Evolutionary conservation across 176 grass and related monocot genomes (phyloP).

Genomic region (Aegilops sharonensis): DNA sequence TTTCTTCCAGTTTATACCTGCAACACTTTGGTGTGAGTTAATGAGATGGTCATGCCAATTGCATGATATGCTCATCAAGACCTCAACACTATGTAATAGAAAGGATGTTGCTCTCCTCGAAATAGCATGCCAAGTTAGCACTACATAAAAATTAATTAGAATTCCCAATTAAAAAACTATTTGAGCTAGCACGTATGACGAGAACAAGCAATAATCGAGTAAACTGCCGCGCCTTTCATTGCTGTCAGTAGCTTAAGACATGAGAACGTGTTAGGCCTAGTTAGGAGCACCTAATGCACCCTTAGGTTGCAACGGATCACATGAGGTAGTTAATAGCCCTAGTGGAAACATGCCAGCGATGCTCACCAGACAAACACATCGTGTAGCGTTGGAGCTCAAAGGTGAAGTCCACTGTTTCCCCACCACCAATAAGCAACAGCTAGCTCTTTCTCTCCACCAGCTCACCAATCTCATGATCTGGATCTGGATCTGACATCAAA

Average conservation of each 20-base stretch:
- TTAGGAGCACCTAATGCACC: background rate
- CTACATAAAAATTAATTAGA: background rate
- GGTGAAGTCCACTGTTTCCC: background rate
- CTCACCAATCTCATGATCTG: background rate
- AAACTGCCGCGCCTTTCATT: background rate
- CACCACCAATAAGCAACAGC: background rate
- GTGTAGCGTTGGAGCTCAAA: background rate
- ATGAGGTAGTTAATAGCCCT: background rate
- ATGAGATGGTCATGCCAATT: no score
- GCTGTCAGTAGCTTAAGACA: background rate
- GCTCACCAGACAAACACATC: background rate
- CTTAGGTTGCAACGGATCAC: background rate
- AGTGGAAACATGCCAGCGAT: conserved; percentile 6
- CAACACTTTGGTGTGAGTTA: no score
- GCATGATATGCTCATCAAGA: no score
- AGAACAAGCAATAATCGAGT: background rate
- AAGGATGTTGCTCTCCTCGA: no score
- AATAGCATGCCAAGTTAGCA: background rate
- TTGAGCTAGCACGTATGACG: background rate
- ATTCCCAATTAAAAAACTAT: background rate
- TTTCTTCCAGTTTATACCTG: no score
- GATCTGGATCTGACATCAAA: background rate
- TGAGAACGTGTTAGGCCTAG: background rate
- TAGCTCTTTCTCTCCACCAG: background rate
- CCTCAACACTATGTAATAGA: no score